A percentile compares a stretch with the other conserved stretches of the same genome.
Evolutionary conservation across 1,284 basidiomycete species (phyloP).

Genomic region (Cystobasidium pallidum): DNA sequence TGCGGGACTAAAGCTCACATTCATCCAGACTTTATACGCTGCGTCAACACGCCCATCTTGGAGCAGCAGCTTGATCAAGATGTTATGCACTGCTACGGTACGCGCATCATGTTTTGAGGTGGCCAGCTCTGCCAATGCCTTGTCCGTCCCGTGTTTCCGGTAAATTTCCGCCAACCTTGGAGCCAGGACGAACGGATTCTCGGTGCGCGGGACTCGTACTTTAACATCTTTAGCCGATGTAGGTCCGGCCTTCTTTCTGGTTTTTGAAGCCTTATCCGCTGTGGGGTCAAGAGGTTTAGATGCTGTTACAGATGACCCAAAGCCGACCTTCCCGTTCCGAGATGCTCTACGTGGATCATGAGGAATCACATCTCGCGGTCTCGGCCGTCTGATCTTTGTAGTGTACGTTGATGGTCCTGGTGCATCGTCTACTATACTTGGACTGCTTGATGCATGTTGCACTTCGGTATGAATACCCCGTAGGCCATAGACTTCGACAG

Average conservation of each 20-base stretch:
- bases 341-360: constrained; percentile 3
- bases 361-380: background rate
- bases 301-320: background rate
- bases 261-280: background rate
- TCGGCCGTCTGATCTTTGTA: background rate
- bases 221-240: background rate
- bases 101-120: constrained; percentile 7
- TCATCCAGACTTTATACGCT: constrained; percentile 39
- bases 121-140: constrained; percentile 20
- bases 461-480: background rate
- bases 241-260: background rate
- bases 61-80: constrained; percentile 21
- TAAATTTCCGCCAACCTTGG: constrained; percentile 8
- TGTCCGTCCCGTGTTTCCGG: background rate
- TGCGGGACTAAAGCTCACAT: too few relatives aligned
- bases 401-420: background rate
- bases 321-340: background rate
- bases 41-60: background rate
- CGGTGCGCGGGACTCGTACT: background rate
- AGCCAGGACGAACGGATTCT: constrained; percentile 30
- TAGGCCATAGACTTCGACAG: background rate
- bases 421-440: constrained; percentile 9
- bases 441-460: background rate
- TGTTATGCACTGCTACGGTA: constrained; percentile 32
- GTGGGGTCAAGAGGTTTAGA: background rate